Conservation (phyloP, 495 filamentous ascomycete genomes). For the Geopyxis carbonaria region DNA sequence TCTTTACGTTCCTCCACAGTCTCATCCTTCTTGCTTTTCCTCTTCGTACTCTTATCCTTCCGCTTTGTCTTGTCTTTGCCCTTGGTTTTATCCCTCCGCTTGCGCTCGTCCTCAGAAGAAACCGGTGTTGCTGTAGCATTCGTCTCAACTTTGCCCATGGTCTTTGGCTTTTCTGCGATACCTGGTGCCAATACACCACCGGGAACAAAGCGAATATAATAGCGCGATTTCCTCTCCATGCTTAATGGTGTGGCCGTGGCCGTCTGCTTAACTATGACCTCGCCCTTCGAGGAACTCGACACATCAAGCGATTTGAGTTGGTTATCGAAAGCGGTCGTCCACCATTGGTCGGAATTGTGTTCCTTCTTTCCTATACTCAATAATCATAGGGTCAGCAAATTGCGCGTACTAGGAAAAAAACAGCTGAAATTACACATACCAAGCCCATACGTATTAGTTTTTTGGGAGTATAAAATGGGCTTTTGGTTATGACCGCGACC, state of each 20-base stretch:
- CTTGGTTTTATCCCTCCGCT: conserved; percentile 8
- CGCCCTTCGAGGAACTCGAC: conserved; percentile 10
- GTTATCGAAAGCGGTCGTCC: conserved; percentile 23
- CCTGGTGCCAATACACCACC: conserved; percentile 17
- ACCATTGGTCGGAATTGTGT: conserved; percentile 23
- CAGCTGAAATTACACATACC: conserved; percentile 6
- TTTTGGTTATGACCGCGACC: conserved; percentile 23
- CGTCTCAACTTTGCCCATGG: conserved; percentile 12
- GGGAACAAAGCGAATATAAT: conserved; percentile 19
- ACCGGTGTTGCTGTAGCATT: conserved; percentile 2
- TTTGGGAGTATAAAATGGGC: conserved; percentile 23
- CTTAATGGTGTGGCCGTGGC: conserved; percentile 15
- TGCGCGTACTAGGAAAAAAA: neutral
- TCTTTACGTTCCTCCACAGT: conserved; percentile 8
- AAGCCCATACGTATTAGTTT: conserved; percentile 18
- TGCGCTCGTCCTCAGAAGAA: conserved; percentile 7
- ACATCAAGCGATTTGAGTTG: conserved; percentile 24
- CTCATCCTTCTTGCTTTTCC: conserved; percentile 8
- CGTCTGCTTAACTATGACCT: conserved; percentile 20
- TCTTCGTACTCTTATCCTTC: conserved; percentile 11
- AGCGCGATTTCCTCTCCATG: conserved; percentile 14
- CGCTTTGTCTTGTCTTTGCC: conserved; percentile 1
- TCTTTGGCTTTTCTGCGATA: too few species aligned
- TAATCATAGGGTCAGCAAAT: neutral
- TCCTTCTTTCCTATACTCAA: conserved; percentile 18